phyloP scores from a whole-genome alignment of 163 green algal species.

The Coccomyxa subellipsoidea region DNA sequence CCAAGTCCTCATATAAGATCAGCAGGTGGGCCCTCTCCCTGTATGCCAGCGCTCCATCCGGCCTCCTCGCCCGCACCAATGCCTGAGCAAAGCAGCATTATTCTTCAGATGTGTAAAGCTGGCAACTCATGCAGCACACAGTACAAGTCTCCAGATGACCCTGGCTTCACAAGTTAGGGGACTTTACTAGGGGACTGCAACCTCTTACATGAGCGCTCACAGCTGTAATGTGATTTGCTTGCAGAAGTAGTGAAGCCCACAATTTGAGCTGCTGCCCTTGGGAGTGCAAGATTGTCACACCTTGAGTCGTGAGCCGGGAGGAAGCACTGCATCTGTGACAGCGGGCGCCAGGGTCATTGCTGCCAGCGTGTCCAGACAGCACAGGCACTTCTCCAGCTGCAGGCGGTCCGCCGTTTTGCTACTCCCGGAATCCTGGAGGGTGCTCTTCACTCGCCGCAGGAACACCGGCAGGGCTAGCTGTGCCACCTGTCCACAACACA shows the following conservation, averaged over 20 bases:
- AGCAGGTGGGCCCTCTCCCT: conserved; percentile 60
- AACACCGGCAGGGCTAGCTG: conserved; percentile 64
- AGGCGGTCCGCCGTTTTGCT: conserved; percentile 12
- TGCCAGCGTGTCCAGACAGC: conserved; percentile 60
- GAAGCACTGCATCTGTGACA: conserved; percentile 39
- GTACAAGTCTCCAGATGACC: too few species aligned
- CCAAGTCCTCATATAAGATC: conserved; percentile 54
- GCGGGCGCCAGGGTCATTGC: conserved; percentile 37
- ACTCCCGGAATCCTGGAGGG: conserved; percentile 47
- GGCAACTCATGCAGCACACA: background rate
- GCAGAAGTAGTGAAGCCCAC: background rate
- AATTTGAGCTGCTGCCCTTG: background rate
- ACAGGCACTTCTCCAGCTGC: conserved; percentile 54
- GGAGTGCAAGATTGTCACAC: background rate
- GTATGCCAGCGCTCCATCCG: conserved; percentile 16
- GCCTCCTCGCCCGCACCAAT: conserved; percentile 27
- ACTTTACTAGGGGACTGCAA: too few species aligned
- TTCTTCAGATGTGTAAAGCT: too few species aligned
- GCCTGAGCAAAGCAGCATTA: conserved; percentile 11
- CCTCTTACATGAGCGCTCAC: too few species aligned
- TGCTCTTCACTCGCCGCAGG: conserved; percentile 45
- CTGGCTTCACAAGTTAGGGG: too few species aligned
- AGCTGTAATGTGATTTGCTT: too few species aligned
- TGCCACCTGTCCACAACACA: conserved; percentile 19
- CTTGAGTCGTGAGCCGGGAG: background rate